A percentile compares a stretch with the other conserved stretches of the same genome.
phyloP scores from a whole-genome alignment of 108 stramenopile species.

The Chaetoceros muelleri region DNA sequence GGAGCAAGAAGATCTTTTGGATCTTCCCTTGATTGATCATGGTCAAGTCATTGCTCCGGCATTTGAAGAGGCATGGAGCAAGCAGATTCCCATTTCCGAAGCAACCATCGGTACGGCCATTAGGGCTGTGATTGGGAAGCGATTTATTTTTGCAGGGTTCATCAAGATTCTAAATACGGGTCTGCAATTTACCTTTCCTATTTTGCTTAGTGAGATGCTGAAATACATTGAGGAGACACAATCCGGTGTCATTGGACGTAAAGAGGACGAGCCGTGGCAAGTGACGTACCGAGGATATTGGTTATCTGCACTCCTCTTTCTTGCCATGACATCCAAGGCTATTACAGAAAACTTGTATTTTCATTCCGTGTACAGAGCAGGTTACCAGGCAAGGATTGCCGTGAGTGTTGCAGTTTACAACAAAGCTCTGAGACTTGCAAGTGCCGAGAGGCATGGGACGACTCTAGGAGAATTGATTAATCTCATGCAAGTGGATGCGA shows the following conservation, averaged over 20 bases:
- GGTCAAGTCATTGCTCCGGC: conserved; percentile 21
- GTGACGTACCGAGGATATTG: conserved; percentile 57
- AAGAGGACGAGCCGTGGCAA: conserved; percentile 23
- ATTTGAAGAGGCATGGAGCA: conserved; percentile 45
- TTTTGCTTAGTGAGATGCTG: conserved; percentile 51
- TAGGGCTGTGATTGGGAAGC: conserved; percentile 27
- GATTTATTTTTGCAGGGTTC: conserved; percentile 44
- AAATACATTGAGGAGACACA: conserved; percentile 50
- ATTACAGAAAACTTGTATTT: conserved; percentile 61
- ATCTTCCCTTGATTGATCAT: conserved; percentile 38
- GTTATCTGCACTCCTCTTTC: conserved; percentile 45
- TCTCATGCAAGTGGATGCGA: conserved; percentile 89
- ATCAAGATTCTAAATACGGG: conserved; percentile 35
- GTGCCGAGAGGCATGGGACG: conserved; percentile 46
- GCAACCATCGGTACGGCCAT: conserved; percentile 10
- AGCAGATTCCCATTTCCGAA: neutral
- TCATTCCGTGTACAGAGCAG: conserved; percentile 38
- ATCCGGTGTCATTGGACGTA: conserved; percentile 27
- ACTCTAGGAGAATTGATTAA: conserved; percentile 79
- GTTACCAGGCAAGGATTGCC: conserved; percentile 28
- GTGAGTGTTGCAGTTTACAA: conserved; percentile 69
- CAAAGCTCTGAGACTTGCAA: conserved; percentile 73
- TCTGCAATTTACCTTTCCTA: conserved; percentile 60
- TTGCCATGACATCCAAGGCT: conserved; percentile 49
- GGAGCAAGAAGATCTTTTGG: conserved; percentile 44